Conservation (phyloP, 2,329 filamentous ascomycete species). For the Botryotinia globosa region DNA sequence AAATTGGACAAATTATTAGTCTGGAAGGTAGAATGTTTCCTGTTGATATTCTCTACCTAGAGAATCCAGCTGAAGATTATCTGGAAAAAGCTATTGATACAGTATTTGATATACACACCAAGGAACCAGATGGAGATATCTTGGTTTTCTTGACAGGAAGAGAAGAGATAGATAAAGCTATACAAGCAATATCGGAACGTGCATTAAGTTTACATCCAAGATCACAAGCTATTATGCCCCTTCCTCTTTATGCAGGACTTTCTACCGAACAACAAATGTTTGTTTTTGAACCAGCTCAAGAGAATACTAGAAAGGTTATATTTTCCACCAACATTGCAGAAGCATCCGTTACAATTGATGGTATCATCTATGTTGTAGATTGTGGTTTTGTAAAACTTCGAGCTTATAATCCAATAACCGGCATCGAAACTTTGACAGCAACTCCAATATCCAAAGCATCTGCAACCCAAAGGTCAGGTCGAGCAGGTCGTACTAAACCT, state of each 20-base stretch:
- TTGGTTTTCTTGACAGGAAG: constrained; percentile 88
- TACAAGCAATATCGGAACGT: constrained; percentile 76
- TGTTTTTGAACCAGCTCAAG: constrained; percentile 80
- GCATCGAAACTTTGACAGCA: constrained; percentile 82
- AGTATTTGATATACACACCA: constrained; percentile 81
- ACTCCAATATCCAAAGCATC: constrained; percentile 86
- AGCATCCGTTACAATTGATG: constrained; percentile 90
- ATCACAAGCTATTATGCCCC: constrained; percentile 59
- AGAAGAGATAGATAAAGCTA: constrained; percentile 82
- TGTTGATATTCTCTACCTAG: constrained; percentile 80
- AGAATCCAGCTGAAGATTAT: constrained; percentile 79
- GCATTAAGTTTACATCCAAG: constrained; percentile 60
- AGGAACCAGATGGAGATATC: constrained; percentile 80
- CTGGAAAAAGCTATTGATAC: constrained; percentile 78
- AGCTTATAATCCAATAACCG: constrained; percentile 77
- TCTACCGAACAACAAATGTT: constrained; percentile 92
- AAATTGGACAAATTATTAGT: constrained; percentile 67
- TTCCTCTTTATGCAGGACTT: constrained; percentile 87
- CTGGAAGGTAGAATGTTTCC: constrained; percentile 86
- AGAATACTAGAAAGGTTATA: constrained; percentile 85
- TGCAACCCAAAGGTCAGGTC: constrained; percentile 84
- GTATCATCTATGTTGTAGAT: constrained; percentile 88
- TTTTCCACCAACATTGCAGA: constrained; percentile 96
- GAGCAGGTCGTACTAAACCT: constrained; percentile 82
- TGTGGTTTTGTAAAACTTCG: constrained; percentile 87